Evolutionary conservation across 1,139 yeast species (phyloP).

Genomic region (Protomyces arabidopsidicola): DNA sequence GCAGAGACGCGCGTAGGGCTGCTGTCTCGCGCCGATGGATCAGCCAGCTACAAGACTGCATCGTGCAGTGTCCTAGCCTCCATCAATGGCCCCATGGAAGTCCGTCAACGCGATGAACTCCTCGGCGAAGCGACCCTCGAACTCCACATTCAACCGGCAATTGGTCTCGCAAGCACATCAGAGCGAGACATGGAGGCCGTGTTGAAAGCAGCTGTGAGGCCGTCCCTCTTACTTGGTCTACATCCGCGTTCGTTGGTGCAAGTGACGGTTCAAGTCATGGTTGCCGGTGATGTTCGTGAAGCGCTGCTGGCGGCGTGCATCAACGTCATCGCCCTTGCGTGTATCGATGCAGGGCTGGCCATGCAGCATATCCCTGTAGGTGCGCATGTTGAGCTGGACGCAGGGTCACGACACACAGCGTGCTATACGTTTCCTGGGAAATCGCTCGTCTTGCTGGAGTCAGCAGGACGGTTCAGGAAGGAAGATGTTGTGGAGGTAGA

Average conservation of each 20-base stretch:
- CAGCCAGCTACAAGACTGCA: conserved; percentile 5
- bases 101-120: conserved; percentile 73
- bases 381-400: neutral
- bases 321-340: conserved; percentile 67
- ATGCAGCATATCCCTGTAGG: conserved; percentile 41
- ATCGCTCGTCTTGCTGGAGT: conserved; percentile 15
- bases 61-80: conserved; percentile 53
- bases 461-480: conserved; percentile 2
- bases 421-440: conserved; percentile 11
- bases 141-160: conserved; percentile 71
- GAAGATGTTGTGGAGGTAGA: neutral
- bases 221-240: conserved; percentile 58
- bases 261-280: conserved; percentile 72
- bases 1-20: neutral
- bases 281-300: neutral
- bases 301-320: conserved; percentile 54
- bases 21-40: conserved; percentile 18
- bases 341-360: conserved; percentile 74
- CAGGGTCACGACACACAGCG: conserved; percentile 3
- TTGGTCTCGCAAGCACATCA: conserved; percentile 67
- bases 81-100: conserved; percentile 91
- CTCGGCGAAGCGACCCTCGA: conserved; percentile 77
- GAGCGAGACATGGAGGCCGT: conserved; percentile 74
- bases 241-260: conserved; percentile 85
- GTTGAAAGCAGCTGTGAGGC: conserved; percentile 56